Conservation (phyloP, 2,329 filamentous ascomycete species). For the Colletotrichum nymphaeae region DNA sequence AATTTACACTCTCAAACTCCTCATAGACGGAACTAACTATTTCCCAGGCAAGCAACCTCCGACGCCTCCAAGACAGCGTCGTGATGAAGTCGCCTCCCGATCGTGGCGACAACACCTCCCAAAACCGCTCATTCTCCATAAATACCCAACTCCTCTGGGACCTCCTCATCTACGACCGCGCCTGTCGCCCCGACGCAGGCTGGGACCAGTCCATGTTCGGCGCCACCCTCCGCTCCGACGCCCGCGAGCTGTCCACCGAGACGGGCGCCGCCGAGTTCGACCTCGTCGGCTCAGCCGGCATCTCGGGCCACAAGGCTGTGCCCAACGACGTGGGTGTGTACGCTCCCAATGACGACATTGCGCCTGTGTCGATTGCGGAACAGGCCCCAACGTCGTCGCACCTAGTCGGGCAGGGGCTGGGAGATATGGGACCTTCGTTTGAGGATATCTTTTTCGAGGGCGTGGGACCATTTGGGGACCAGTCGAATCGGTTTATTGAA, state of each 20-base stretch:
- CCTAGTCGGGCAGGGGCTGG: not conserved
- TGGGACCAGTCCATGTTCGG: constrained; percentile 41
- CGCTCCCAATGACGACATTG: constrained; percentile 44
- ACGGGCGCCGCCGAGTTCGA: constrained; percentile 45
- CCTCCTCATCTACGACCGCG: constrained; percentile 49
- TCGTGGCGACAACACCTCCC: not conserved
- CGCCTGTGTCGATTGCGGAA: constrained; percentile 13
- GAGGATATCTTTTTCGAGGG: constrained; percentile 39
- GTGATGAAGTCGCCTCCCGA: constrained; percentile 9
- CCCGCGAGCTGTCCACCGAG: constrained; percentile 11
- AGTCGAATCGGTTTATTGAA: constrained; percentile 46
- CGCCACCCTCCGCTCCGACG: constrained; percentile 23
- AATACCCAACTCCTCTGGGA: constrained; percentile 49
- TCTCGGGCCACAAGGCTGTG: constrained; percentile 51
- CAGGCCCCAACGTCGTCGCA: not conserved
- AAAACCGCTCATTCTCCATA: constrained; percentile 41
- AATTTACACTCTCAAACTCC: too few relatives aligned
- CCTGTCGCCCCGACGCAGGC: constrained; percentile 40
- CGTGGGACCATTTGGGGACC: constrained; percentile 34
- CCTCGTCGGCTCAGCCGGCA: constrained; percentile 51
- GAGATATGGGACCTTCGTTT: constrained; percentile 27
- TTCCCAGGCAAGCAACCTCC: constrained; percentile 41
- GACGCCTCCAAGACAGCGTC: constrained; percentile 47
- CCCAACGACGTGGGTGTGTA: constrained; percentile 47
- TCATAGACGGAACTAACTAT: too few relatives aligned